Conservation (phyloP, 768 basidiomycete species). For the Rhodotorula kratochvilovae region DNA sequence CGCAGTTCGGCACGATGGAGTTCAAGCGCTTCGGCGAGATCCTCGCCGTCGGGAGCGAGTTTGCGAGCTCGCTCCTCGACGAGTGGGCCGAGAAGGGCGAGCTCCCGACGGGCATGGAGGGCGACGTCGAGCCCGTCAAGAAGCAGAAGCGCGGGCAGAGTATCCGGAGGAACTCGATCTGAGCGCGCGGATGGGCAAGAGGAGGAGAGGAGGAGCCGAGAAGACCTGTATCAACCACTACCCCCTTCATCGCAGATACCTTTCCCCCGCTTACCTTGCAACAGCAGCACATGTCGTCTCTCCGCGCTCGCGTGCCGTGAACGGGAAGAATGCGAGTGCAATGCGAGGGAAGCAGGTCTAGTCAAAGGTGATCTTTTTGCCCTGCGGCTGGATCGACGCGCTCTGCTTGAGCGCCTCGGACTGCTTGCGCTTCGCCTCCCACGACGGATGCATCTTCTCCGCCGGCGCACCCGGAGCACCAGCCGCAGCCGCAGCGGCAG, state of each 20-base stretch:
- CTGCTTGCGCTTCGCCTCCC: conserved; percentile 84
- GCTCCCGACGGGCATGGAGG: conserved; percentile 68
- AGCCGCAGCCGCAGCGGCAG: too few relatives aligned
- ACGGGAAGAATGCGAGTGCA: not conserved
- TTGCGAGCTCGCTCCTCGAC: conserved; percentile 65
- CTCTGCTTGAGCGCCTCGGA: conserved; percentile 54
- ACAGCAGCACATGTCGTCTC: not conserved
- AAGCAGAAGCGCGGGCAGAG: conserved; percentile 36
- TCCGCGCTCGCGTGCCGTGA: not conserved
- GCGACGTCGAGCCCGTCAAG: conserved; percentile 53
- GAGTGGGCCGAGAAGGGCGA: conserved; percentile 77
- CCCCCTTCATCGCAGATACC: too few relatives aligned
- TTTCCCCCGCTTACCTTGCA: not conserved
- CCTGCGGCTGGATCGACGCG: conserved; percentile 64
- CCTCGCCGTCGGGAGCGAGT: conserved; percentile 70
- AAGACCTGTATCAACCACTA: not conserved
- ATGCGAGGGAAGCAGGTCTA: conserved; percentile 28
- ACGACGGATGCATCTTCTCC: conserved; percentile 78
- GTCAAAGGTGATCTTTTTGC: conserved; percentile 71
- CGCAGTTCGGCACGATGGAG: conserved; percentile 75
- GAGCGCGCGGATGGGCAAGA: not conserved
- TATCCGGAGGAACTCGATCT: conserved; percentile 42
- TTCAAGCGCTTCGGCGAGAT: conserved; percentile 65
- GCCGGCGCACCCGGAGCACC: conserved; percentile 26
- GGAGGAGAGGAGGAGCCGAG: too few relatives aligned